A percentile compares a stretch with the other conserved stretches of the same genome.
Conservation (phyloP, 164 flowering plant genomes). For the Warburgia ugandensis region DNA sequence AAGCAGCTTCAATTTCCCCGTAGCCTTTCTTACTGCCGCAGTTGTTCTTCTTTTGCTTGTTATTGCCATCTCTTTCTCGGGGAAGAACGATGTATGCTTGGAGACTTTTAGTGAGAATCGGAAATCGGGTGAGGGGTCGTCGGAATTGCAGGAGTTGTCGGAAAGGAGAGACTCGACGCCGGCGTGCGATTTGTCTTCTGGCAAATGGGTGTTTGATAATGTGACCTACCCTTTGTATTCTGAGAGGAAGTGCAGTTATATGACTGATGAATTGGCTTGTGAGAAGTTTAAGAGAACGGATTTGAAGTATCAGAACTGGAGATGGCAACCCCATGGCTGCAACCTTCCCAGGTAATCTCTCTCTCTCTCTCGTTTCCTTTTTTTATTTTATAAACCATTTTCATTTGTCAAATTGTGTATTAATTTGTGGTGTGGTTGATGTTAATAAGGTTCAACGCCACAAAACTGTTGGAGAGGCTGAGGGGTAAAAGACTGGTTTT, state of each 20-base stretch:
- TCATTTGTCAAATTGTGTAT: slow-evolving; percentile 15
- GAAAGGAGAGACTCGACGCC: slow-evolving; percentile 11
- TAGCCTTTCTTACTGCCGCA: too few relatives aligned
- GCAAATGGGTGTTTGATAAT: slow-evolving; percentile 83
- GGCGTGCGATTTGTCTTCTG: slow-evolving; percentile 70
- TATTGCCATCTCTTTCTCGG: too few relatives aligned
- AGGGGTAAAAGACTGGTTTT: slow-evolving; percentile 92
- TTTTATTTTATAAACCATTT: too few relatives aligned
- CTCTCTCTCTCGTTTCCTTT: too few relatives aligned
- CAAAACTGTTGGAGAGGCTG: slow-evolving; percentile 85
- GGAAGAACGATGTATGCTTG: too few relatives aligned
- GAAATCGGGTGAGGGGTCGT: too few relatives aligned
- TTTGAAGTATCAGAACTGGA: slow-evolving; percentile 75
- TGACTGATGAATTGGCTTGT: slow-evolving; percentile 96
- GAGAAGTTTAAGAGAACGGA: slow-evolving; percentile 78
- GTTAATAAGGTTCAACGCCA: slow-evolving; percentile 61
- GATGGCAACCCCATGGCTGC: slow-evolving; percentile 93
- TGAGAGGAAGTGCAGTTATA: slow-evolving; percentile 80
- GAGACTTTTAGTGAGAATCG: too few relatives aligned
- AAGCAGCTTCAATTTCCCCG: too few relatives aligned
- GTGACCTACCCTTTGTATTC: slow-evolving; percentile 58
- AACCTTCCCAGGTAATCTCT: slow-evolving; percentile 59
- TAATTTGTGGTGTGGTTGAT: slow-evolving; percentile 5
- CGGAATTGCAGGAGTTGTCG: slow-evolving; percentile 19
- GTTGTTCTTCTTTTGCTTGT: too few relatives aligned